A percentile compares a stretch with the other conserved stretches of the same genome.
Evolutionary conservation across 2,329 filamentous ascomycete genomes (phyloP).

Genomic region (Trichophyton benhamiae): DNA sequence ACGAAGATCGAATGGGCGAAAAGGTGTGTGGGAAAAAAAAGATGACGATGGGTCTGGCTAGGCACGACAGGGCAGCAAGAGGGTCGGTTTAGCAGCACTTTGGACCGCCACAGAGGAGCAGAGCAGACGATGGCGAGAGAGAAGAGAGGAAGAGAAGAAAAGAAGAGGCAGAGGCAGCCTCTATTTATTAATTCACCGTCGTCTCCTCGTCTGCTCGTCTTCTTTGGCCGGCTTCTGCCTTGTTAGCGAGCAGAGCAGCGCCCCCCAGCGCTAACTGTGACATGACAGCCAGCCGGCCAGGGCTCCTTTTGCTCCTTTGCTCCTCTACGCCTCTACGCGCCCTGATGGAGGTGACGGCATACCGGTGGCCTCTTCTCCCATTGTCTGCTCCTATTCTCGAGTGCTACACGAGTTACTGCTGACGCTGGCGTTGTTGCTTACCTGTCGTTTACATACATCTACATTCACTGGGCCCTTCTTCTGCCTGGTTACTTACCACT

Average conservation of each 20-base stretch:
- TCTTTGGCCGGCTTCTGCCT: neutral
- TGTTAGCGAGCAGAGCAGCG: neutral
- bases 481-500: neutral
- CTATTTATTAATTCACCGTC: neutral
- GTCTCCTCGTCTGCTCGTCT: too few species aligned
- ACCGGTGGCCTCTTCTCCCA: too few species aligned
- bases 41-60: neutral
- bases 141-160: neutral
- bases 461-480: neutral
- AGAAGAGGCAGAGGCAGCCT: neutral
- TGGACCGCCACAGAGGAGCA: neutral
- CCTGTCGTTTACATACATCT: neutral
- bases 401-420: neutral
- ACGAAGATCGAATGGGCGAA: neutral
- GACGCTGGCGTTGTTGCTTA: neutral
- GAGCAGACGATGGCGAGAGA: neutral
- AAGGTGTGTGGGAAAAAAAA: neutral
- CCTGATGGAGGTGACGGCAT: neutral
- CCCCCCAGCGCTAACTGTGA: neutral
- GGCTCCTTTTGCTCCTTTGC: neutral
- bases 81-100: neutral
- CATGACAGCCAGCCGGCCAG: neutral
- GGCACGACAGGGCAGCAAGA: neutral
- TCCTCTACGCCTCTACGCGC: neutral
- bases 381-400: neutral